These are phyloP conservation scores for Aquilaria sinensis DNA, from an alignment of 345 rosid species.

Conservation along the genomic window DNA sequence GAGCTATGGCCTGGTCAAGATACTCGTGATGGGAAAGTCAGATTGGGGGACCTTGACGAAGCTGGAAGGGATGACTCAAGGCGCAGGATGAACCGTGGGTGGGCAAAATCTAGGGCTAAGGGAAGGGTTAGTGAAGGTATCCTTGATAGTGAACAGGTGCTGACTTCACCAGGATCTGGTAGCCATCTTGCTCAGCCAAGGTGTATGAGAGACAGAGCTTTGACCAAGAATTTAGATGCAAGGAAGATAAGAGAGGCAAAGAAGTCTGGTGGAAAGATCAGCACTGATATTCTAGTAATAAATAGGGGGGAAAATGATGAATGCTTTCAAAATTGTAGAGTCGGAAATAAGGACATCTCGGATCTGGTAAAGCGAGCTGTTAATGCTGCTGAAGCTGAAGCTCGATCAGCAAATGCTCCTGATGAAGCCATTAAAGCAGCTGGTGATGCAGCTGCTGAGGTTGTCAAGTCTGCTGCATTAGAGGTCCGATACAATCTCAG, in stretches of 20 bases:
- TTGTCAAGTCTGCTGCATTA: conserved; percentile 83
- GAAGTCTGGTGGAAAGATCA: conserved; percentile 32
- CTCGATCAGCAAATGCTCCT: conserved; percentile 81
- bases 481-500: conserved; percentile 43
- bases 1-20: conserved; percentile 41
- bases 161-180: conserved; percentile 62
- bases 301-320: conserved; percentile 74
- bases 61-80: conserved; percentile 73
- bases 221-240: conserved; percentile 39
- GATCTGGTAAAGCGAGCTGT: conserved; percentile 80
- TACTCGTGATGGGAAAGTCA: conserved; percentile 41
- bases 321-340: conserved; percentile 67
- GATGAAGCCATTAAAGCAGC: conserved; percentile 88
- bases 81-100: conserved; percentile 53
- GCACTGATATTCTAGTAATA: conserved; percentile 30
- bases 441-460: conserved; percentile 93
- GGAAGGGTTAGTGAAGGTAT: conserved; percentile 58
- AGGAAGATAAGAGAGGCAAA: conserved; percentile 48
- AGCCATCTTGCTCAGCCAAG: conserved; percentile 43
- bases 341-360: conserved; percentile 75
- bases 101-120: conserved; percentile 61
- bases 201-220: conserved; percentile 44
- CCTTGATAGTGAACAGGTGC: conserved; percentile 45
- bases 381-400: conserved; percentile 94
- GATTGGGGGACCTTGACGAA: conserved; percentile 55